Conservation (phyloP, 75 land plant genomes). For the Pinus tabuliformis region DNA sequence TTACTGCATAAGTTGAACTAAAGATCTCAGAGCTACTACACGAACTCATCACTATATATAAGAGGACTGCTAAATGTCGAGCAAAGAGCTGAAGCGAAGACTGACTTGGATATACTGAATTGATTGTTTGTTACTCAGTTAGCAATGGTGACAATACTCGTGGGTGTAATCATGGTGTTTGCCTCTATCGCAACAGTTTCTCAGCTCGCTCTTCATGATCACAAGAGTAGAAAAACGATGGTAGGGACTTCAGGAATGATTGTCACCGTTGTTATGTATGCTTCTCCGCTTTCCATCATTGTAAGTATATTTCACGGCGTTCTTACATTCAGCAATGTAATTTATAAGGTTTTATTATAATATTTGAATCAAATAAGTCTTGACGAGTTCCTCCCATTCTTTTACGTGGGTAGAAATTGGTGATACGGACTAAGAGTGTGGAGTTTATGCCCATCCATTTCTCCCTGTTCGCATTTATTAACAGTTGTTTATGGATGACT, state of each 20-base stretch:
- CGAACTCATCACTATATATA: no score
- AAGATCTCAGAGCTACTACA: no score
- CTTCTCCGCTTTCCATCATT: constrained; percentile 41
- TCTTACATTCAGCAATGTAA: not conserved
- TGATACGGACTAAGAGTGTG: constrained; percentile 76
- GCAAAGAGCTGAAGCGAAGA: no score
- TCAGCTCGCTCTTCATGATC: constrained; percentile 25
- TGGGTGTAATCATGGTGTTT: constrained; percentile 9
- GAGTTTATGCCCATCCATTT: constrained; percentile 79
- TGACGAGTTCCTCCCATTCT: not conserved
- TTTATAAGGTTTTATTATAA: not conserved
- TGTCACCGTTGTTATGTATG: constrained; percentile 42
- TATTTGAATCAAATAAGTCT: not conserved
- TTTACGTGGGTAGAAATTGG: constrained; percentile 39
- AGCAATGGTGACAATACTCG: no score
- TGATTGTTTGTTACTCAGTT: no score
- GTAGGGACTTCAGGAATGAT: constrained; percentile 38
- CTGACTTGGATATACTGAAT: no score
- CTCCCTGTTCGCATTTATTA: constrained; percentile 49
- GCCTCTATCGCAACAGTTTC: constrained; percentile 20
- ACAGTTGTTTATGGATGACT: constrained; percentile 54
- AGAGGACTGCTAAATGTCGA: no score
- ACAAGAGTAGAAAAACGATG: constrained; percentile 30
- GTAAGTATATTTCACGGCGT: constrained; percentile 17
- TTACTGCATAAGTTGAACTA: not conserved